Conservation (phyloP, 2,329 filamentous ascomycete genomes). For the Beauveria medogensis region DNA sequence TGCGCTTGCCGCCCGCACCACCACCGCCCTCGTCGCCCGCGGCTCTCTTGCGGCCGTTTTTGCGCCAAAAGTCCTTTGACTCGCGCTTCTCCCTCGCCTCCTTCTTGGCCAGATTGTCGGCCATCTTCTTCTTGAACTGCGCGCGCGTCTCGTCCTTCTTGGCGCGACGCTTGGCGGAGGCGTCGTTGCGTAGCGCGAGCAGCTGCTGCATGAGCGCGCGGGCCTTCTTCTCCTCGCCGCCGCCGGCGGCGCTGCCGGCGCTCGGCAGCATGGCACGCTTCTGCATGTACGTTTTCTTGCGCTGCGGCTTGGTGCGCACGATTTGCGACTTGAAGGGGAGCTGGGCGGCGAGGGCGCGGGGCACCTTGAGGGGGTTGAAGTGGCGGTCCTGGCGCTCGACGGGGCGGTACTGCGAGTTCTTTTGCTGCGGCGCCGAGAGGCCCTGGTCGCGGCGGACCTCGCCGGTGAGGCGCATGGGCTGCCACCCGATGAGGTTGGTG, state of each 20-base stretch:
- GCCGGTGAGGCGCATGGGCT: slow-evolving; percentile 88
- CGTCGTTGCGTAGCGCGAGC: slow-evolving; percentile 82
- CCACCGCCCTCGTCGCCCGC: slow-evolving; percentile 33
- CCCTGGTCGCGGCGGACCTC: slow-evolving; percentile 73
- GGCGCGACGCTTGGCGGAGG: slow-evolving; percentile 68
- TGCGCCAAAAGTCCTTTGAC: slow-evolving; percentile 84
- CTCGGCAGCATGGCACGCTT: slow-evolving; percentile 75
- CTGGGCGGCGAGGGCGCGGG: slow-evolving; percentile 68
- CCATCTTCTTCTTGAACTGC: slow-evolving; percentile 75
- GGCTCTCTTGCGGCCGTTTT: slow-evolving; percentile 68
- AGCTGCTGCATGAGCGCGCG: slow-evolving; percentile 88
- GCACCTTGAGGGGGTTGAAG: slow-evolving; percentile 75
- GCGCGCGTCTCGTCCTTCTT: slow-evolving; percentile 85
- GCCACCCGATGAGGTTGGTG: slow-evolving; percentile 88
- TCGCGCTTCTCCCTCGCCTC: slow-evolving; percentile 81
- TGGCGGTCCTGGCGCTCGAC: slow-evolving; percentile 60
- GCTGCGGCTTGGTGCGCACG: slow-evolving; percentile 69
- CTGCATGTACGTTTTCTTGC: slow-evolving; percentile 80
- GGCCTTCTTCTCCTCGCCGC: slow-evolving; percentile 82
- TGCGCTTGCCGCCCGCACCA: slow-evolving; percentile 26
- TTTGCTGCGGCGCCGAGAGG: slow-evolving; percentile 68
- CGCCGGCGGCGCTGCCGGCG: slow-evolving; percentile 53
- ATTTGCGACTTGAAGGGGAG: slow-evolving; percentile 93
- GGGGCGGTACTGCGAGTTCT: slow-evolving; percentile 76
- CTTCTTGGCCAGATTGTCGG: slow-evolving; percentile 77